Percentiles rank a stretch among this genome's conserved stretches.
Conservation (phyloP, 2,329 filamentous ascomycete species). For the Botrytis medusae region DNA sequence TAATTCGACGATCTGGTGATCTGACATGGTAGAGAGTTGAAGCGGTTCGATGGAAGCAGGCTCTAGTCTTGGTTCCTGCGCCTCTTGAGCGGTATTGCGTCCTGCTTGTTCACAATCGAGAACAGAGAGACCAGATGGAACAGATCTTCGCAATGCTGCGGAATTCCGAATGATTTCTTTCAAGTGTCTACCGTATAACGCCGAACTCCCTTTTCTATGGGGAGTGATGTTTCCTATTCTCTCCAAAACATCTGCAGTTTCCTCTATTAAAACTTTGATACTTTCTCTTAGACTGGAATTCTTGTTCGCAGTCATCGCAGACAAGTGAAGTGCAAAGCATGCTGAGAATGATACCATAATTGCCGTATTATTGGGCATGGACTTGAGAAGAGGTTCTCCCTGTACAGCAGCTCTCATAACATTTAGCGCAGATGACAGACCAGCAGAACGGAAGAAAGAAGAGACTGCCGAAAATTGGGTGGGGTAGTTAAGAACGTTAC, state of each 20-base stretch:
- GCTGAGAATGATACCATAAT: slow-evolving; percentile 76
- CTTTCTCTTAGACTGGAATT: slow-evolving; percentile 60
- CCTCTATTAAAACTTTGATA: slow-evolving; percentile 63
- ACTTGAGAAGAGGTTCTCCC: slow-evolving; percentile 66
- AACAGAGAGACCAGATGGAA: not conserved
- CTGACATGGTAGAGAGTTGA: slow-evolving; percentile 68
- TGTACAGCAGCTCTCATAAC: slow-evolving; percentile 73
- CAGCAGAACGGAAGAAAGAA: slow-evolving; percentile 70
- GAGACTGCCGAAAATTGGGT: slow-evolving; percentile 69
- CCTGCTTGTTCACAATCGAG: not conserved
- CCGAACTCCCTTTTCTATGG: slow-evolving; percentile 67
- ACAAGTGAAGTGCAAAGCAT: slow-evolving; percentile 67
- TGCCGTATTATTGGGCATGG: slow-evolving; percentile 79
- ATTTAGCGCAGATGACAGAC: slow-evolving; percentile 70
- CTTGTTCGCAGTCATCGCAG: slow-evolving; percentile 56
- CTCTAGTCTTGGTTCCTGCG: not conserved
- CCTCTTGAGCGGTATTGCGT: not conserved
- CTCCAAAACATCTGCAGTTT: slow-evolving; percentile 67
- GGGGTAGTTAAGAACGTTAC: slow-evolving; percentile 71
- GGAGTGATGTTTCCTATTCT: slow-evolving; percentile 64
- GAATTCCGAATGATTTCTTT: slow-evolving; percentile 42
- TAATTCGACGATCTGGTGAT: slow-evolving; percentile 65
- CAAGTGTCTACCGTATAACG: slow-evolving; percentile 57
- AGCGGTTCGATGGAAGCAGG: slow-evolving; percentile 46
- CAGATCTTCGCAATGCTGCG: slow-evolving; percentile 23